Evolutionary conservation across 179 eudicot species (phyloP).

Genomic region (Nepenthes alata): DNA sequence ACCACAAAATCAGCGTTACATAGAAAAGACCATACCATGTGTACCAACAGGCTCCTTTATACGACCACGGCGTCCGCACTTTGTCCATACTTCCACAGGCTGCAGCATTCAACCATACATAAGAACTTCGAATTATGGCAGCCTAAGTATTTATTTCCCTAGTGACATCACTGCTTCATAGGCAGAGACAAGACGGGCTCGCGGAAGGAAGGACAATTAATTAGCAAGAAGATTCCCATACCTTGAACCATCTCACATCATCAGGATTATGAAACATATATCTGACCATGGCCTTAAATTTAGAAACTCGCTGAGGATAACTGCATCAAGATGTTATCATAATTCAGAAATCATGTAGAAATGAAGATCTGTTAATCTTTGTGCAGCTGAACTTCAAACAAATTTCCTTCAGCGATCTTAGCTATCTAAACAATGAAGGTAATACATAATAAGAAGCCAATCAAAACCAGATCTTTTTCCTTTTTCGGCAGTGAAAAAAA

Average conservation of each 20-base stretch:
- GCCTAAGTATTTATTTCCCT: background rate
- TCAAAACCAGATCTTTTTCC: no score
- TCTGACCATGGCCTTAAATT: constrained; percentile 69
- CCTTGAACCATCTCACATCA: constrained; percentile 99
- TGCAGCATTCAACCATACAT: constrained; percentile 18
- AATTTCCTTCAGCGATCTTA: no score
- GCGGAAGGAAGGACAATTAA: background rate
- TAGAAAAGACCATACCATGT: constrained; percentile 49
- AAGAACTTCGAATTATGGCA: constrained; percentile 4
- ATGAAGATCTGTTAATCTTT: no score
- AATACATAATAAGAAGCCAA: no score
- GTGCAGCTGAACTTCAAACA: no score
- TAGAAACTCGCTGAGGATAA: constrained; percentile 91
- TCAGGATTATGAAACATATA: constrained; percentile 95
- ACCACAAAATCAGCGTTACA: background rate
- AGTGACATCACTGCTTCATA: background rate
- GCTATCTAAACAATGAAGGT: no score
- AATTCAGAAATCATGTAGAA: no score
- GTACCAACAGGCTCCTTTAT: constrained; percentile 92
- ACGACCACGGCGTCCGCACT: constrained; percentile 90
- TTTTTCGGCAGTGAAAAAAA: no score
- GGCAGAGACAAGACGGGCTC: no score
- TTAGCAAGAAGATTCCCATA: constrained; percentile 16
- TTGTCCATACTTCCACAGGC: constrained; percentile 91
- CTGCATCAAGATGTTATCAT: constrained; percentile 30